Conservation (phyloP, 1,284 basidiomycete genomes). For the Cutaneotrichosporon cavernicola region DNA sequence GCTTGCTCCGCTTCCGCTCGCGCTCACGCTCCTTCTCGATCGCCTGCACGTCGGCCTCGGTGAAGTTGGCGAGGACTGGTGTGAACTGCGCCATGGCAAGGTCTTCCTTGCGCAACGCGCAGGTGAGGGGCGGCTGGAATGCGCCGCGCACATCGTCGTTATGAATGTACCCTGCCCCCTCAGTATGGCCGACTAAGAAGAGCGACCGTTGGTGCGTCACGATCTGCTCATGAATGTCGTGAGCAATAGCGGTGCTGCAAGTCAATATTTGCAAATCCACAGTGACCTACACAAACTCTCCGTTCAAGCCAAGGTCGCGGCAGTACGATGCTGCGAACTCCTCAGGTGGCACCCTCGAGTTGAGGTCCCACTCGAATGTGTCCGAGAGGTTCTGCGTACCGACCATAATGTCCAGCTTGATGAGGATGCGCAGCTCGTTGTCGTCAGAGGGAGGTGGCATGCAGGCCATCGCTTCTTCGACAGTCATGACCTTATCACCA, state of each 20-base stretch:
- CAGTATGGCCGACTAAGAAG: constrained; percentile 83
- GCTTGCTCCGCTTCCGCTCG: constrained; percentile 74
- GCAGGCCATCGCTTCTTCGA: constrained; percentile 47
- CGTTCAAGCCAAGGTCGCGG: constrained; percentile 81
- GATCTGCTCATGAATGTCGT: constrained; percentile 94
- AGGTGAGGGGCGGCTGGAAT: constrained; percentile 74
- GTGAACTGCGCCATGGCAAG: constrained; percentile 72
- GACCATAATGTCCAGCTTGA: constrained; percentile 95
- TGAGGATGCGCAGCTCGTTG: constrained; percentile 83
- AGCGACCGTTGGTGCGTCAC: constrained; percentile 88
- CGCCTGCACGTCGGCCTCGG: constrained; percentile 80
- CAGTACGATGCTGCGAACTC: constrained; percentile 86
- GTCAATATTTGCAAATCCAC: neutral
- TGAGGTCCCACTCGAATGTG: constrained; percentile 97
- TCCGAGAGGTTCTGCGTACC: constrained; percentile 92
- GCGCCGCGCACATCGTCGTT: constrained; percentile 91
- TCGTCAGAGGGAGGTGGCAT: constrained; percentile 35
- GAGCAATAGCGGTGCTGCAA: constrained; percentile 77
- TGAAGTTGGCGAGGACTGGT: constrained; percentile 82
- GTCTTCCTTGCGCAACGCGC: constrained; percentile 65
- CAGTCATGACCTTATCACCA: constrained; percentile 44
- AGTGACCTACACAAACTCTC: constrained; percentile 73
- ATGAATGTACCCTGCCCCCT: constrained; percentile 72
- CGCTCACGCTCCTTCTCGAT: constrained; percentile 92
- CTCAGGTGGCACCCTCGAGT: constrained; percentile 77